Conservation (phyloP, 257 asterid species). For the Primulina tabacum region DNA sequence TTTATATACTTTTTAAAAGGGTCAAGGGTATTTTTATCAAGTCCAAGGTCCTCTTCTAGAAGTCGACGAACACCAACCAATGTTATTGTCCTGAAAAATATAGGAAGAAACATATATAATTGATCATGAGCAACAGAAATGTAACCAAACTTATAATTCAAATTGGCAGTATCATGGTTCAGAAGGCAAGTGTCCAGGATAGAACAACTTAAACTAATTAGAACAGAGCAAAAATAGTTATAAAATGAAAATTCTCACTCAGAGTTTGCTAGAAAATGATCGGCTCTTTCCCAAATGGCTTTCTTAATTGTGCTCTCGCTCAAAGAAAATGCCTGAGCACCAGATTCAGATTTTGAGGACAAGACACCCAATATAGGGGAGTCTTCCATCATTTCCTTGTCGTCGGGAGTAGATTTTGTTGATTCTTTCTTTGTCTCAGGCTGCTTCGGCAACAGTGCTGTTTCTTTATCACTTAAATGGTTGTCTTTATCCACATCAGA, state of each 20-base stretch:
- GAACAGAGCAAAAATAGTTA: slow-evolving; percentile 17
- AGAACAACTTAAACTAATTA: slow-evolving; percentile 8
- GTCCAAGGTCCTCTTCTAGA: slow-evolving; percentile 85
- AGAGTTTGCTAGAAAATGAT: slow-evolving; percentile 62
- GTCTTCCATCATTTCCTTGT: slow-evolving; percentile 60
- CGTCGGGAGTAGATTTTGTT: slow-evolving; percentile 37
- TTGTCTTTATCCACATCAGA: slow-evolving; percentile 30
- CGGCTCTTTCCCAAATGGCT: slow-evolving; percentile 73
- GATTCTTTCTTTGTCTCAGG: slow-evolving; percentile 38
- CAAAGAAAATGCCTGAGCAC: slow-evolving; percentile 37
- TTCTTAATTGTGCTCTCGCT: slow-evolving; percentile 59
- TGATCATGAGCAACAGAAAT: slow-evolving; percentile 18
- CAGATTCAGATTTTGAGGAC: slow-evolving; percentile 47
- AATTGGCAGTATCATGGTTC: slow-evolving; percentile 9
- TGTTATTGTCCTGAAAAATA: slow-evolving; percentile 56
- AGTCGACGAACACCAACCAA: slow-evolving; percentile 78
- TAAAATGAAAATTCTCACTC: slow-evolving; percentile 47
- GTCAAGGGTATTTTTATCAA: slow-evolving; percentile 61
- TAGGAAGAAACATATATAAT: slow-evolving; percentile 18
- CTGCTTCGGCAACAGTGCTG: slow-evolving; percentile 34
- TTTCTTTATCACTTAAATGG: slow-evolving; percentile 36
- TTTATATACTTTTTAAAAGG: slow-evolving; percentile 70
- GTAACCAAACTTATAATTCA: not conserved
- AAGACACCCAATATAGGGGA: slow-evolving; percentile 91
- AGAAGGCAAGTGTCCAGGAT: slow-evolving; percentile 7